These are phyloP conservation scores for Botrytis aclada DNA, from an alignment of 2,329 filamentous ascomycete species.

Conservation along the genomic window DNA sequence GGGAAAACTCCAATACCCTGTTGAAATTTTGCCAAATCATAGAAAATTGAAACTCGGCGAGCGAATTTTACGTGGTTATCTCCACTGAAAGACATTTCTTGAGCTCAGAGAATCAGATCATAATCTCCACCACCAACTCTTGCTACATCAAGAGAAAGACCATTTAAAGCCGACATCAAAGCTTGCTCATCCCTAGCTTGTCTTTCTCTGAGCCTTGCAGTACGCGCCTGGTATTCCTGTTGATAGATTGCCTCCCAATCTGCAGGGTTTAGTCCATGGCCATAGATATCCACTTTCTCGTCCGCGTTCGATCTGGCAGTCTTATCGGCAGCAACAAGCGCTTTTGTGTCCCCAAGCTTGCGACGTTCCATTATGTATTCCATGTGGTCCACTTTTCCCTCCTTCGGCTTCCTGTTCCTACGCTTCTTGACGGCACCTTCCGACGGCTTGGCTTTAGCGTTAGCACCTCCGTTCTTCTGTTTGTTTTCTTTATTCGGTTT, in stretches of 20 bases:
- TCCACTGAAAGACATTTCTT: too few species aligned
- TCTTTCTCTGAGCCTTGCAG: not conserved
- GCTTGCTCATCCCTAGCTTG: not conserved
- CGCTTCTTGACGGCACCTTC: not conserved
- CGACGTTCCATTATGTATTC: not conserved
- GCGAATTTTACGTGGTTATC: accelerated
- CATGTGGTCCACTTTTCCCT: not conserved
- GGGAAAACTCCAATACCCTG: not conserved
- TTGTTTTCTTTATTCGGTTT: not conserved
- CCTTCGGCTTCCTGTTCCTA: not conserved
- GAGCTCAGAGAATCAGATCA: not conserved
- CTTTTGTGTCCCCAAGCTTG: not conserved
- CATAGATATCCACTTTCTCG: not conserved
- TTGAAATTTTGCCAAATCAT: not conserved
- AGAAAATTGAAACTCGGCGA: not conserved
- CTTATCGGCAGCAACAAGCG: not conserved
- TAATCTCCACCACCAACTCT: not conserved
- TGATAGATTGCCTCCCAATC: not conserved
- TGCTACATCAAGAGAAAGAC: not conserved
- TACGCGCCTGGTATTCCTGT: not conserved
- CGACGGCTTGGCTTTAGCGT: not conserved
- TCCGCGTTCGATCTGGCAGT: not conserved
- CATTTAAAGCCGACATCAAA: not conserved
- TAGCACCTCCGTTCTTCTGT: not conserved
- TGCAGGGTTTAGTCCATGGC: not conserved